Conservation (phyloP, 2,329 filamentous ascomycete genomes). For the Graphiopsis chlorocephala region DNA sequence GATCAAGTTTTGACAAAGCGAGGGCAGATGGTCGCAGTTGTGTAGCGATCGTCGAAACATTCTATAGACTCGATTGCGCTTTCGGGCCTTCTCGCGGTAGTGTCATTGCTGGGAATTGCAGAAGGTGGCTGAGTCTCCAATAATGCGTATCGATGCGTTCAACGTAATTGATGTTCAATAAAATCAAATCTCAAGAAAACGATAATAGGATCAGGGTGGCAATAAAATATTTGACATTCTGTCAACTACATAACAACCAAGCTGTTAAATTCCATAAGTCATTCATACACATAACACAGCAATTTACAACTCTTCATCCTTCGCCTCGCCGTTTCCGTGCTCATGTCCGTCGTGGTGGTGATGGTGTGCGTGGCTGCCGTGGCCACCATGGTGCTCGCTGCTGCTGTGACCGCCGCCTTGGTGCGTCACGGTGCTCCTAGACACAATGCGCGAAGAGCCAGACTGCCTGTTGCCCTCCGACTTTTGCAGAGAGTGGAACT, state of each 20-base stretch:
- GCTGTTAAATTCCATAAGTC: no score
- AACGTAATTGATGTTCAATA: background rate
- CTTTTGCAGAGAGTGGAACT: constrained; percentile 2
- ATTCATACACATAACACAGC: background rate
- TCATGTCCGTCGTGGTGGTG: background rate
- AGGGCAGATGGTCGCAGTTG: background rate
- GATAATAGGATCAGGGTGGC: background rate
- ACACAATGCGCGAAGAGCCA: background rate
- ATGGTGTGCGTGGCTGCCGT: background rate
- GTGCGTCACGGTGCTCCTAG: constrained; percentile 7
- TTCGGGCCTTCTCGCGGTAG: no score
- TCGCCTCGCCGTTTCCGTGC: background rate
- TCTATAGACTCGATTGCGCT: no score
- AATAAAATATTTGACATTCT: no score
- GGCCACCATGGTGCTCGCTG: background rate
- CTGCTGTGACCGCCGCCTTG: background rate
- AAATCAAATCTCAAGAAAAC: background rate
- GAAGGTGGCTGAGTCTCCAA: no score
- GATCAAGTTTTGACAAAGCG: constrained; percentile 2
- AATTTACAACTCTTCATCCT: constrained; percentile 6
- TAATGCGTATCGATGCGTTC: no score
- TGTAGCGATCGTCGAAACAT: no score
- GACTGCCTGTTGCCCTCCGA: background rate
- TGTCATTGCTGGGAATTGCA: no score
- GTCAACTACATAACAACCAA: background rate